These are phyloP conservation scores for Luffa acutangula DNA, from an alignment of 306 rosid species.

Conservation along the genomic window DNA sequence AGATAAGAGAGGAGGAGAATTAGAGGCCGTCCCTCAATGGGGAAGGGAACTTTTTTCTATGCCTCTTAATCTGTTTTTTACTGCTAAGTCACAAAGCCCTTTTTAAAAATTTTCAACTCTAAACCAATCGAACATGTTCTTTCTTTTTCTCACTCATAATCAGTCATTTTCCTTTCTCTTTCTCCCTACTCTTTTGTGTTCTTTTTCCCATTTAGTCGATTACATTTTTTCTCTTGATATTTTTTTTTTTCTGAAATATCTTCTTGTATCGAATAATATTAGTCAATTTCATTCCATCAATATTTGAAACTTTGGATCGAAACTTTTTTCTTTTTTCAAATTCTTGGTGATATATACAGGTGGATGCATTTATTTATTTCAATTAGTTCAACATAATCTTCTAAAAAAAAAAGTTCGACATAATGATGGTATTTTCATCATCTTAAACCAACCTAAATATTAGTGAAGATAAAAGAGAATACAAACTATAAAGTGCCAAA, in stretches of 20 bases:
- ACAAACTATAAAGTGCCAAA: neutral
- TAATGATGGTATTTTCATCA: neutral
- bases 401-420: neutral
- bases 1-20: conserved; percentile 3
- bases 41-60: neutral
- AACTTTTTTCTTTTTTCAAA: neutral
- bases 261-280: neutral
- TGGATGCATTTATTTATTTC: neutral
- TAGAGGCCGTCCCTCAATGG: neutral
- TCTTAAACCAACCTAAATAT: neutral
- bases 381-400: neutral
- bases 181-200: neutral
- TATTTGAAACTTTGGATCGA: neutral
- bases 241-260: neutral
- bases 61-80: neutral
- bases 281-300: neutral
- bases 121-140: neutral
- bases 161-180: neutral
- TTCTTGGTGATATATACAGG: neutral
- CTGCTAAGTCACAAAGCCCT: neutral
- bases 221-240: neutral
- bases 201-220: neutral
- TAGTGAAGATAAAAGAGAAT: neutral
- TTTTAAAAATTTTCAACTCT: neutral
- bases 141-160: neutral